A percentile compares a stretch with the other conserved stretches of the same genome.
Evolutionary conservation across 1,139 yeast species (phyloP).

Genomic region (Pichia sp.): DNA sequence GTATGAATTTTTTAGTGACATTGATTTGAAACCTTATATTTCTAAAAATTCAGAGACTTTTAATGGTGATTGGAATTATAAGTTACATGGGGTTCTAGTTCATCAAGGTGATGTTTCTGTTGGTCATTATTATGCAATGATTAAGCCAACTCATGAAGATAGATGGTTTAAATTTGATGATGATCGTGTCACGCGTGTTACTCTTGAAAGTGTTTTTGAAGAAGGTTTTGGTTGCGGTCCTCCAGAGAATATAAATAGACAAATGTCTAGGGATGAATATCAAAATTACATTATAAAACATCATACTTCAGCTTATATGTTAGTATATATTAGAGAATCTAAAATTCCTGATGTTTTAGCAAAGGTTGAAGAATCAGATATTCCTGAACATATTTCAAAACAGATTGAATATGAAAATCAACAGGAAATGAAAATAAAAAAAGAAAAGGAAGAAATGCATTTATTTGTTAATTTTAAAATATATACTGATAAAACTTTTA

Average conservation of each 20-base stretch:
- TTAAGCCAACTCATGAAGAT: slow-evolving; percentile 67
- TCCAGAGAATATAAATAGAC: slow-evolving; percentile 41
- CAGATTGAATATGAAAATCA: slow-evolving; percentile 58
- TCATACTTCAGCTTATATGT: slow-evolving; percentile 94
- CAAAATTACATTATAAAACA: slow-evolving; percentile 63
- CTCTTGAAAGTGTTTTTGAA: slow-evolving; percentile 77
- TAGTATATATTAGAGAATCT: slow-evolving; percentile 77
- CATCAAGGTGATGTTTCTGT: slow-evolving; percentile 94
- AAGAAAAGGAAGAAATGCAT: slow-evolving; percentile 72
- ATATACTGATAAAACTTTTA: slow-evolving; percentile 43
- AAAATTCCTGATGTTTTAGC: slow-evolving; percentile 55
- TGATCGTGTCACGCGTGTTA: slow-evolving; percentile 85
- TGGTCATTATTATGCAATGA: slow-evolving; percentile 94
- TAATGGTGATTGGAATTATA: slow-evolving; percentile 66
- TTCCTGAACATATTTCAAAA: slow-evolving; percentile 66
- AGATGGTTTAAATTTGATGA: slow-evolving; percentile 93
- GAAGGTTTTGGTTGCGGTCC: slow-evolving; percentile 86
- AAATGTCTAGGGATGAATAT: slow-evolving; percentile 52
- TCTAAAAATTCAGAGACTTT: slow-evolving; percentile 52
- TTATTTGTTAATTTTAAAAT: slow-evolving; percentile 59
- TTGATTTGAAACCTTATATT: slow-evolving; percentile 75
- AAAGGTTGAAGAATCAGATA: slow-evolving; percentile 47
- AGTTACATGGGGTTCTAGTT: slow-evolving; percentile 86
- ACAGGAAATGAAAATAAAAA: slow-evolving; percentile 48
- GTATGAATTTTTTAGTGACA: slow-evolving; percentile 80